These are phyloP conservation scores for Canavalia gladiata DNA, from an alignment of 306 rosid genomes.

Conservation along the genomic window DNA sequence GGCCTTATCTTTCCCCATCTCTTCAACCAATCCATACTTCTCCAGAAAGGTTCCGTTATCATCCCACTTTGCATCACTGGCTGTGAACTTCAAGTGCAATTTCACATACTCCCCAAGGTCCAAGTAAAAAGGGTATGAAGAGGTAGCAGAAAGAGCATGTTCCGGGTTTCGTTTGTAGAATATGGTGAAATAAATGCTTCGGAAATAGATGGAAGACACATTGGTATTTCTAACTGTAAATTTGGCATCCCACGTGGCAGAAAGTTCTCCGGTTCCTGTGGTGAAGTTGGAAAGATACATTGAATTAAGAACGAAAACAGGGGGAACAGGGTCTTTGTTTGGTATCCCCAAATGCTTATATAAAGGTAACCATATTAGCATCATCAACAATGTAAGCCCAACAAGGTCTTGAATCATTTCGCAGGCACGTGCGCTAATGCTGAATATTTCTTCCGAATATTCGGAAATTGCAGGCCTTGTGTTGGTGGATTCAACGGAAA, in stretches of 20 bases:
- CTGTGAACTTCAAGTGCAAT: conserved; percentile 52
- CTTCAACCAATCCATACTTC: conserved; percentile 47
- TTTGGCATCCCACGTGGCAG: conserved; percentile 55
- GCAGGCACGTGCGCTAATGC: background rate
- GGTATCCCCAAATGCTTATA: conserved; percentile 42
- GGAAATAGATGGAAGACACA: conserved; percentile 54
- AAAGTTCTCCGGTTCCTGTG: background rate
- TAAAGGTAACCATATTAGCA: conserved; percentile 42
- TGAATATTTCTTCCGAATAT: background rate
- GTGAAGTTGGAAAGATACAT: conserved; percentile 57
- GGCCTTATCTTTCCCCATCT: conserved; percentile 55
- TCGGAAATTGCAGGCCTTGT: background rate
- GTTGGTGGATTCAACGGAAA: conserved; percentile 27
- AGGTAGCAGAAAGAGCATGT: conserved; percentile 50
- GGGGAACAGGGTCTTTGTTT: conserved; percentile 44
- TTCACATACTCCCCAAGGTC: conserved; percentile 51
- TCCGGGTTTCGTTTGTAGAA: conserved; percentile 55
- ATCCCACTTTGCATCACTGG: conserved; percentile 5
- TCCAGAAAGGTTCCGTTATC: conserved; percentile 38
- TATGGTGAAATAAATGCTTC: conserved; percentile 42
- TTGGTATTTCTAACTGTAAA: conserved; percentile 47
- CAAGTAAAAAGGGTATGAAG: conserved; percentile 55
- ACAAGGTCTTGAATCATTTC: conserved; percentile 47
- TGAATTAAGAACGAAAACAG: conserved; percentile 48
- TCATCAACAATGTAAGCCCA: conserved; percentile 40